Conservation (phyloP, 768 basidiomycete species). For the Amanita muscaria region DNA sequence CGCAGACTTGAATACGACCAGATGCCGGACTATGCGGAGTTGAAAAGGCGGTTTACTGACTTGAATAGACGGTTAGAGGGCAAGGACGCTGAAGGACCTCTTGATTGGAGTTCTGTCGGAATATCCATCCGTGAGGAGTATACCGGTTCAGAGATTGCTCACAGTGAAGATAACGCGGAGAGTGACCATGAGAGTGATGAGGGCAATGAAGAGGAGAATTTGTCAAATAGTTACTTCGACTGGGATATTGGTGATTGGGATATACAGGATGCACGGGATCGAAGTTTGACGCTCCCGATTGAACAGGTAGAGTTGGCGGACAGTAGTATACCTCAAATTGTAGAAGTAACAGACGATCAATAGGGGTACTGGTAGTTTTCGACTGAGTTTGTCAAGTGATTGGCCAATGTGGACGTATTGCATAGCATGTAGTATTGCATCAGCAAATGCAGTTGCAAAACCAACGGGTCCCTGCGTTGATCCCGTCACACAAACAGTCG, state of each 20-base stretch:
- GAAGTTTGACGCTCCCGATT: conserved; percentile 9
- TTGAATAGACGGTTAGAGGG: conserved; percentile 1
- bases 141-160: conserved; percentile 5
- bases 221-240: conserved; percentile 10
- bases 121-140: conserved; percentile 8
- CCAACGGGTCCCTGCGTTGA: too few species aligned
- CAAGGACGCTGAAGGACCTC: conserved; percentile 7
- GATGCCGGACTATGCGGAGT: conserved; percentile 2
- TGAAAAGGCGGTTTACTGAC: conserved; percentile 2
- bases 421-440: too few species aligned
- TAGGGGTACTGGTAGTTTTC: too few species aligned
- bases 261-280: conserved; percentile 10
- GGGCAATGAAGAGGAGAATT: conserved; percentile 6
- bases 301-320: conserved; percentile 7
- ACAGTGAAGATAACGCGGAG: conserved; percentile 3
- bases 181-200: conserved; percentile 1
- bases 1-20: conserved; percentile 3
- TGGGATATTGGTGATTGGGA: conserved; percentile 12
- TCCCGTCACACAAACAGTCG: too few species aligned
- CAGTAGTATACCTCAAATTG: conserved; percentile 4
- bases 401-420: too few species aligned
- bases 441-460: too few species aligned
- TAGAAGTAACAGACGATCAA: background rate
- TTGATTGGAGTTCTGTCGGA: conserved; percentile 8
- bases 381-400: too few species aligned